Evolutionary conservation across 345 rosid species (phyloP), one percentile per base, ranked within the genome.

Genomic region (Linum usitatissimum): DNA sequence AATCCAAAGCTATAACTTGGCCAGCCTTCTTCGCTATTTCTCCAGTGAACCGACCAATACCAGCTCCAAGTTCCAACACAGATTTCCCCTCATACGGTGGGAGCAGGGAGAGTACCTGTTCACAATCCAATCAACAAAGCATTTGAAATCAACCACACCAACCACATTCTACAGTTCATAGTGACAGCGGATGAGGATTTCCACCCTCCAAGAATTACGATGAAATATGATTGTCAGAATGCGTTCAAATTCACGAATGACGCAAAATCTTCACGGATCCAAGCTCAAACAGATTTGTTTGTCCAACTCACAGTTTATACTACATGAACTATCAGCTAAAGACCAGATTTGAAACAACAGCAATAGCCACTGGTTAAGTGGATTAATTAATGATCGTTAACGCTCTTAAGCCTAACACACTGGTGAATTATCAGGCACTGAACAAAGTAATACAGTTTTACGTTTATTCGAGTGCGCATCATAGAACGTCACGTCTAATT

Each of bases 51-150:
- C 99, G 90, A 63, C 97, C 99, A 66, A 86, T 88, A 30, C 96
- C 99, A 66, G 97, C 99, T 69, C 99, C 99, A 59, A 90, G 76
- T 72, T 93, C 99, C 68, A 93, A 64, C 63, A 93, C 80, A 5
- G 83, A 55, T 67, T 87, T 90, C 15, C 92, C 92, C 53, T 86
- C 89, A 30, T 76, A 82, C 5, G 81, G 57, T 59, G 99, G 99
- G 58, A 93, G 96, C 31, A 86, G 73, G 70, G 95, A 77, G 67
- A 90, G 95, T 54, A 93, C 85, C 96, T 93, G 73, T 9, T 53
- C 9, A 63, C 18, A 40, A 30, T 55, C 63, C 68, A 70, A 20
- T 55, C 59, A 49, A 18, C 42, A 39, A 13, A 67, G 17, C 62
- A 14, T 17, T 60, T 57, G 12, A 48, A 19, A 19, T 36, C 2